Base-by-base conservation (phyloP, 495 filamentous ascomycete genomes). In the Lasiosphaeria miniovina region DNA sequence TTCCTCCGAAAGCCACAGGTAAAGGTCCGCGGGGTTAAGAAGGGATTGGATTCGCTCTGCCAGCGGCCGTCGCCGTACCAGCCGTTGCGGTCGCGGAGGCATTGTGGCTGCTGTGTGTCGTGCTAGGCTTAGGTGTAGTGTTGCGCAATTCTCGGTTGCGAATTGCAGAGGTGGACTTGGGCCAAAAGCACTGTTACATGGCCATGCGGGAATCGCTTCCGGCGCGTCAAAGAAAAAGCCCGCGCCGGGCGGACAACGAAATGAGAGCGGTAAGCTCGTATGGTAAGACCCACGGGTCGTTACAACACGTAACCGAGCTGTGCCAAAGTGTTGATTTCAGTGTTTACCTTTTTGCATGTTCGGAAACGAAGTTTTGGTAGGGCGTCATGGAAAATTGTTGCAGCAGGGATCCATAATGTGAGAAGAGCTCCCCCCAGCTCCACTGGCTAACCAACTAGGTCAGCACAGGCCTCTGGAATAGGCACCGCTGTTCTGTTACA, bases 1-100 rank as follows among this genome's bases (percentile, higher is more conserved):
- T 73, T 93, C 88, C 66, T 96, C 93, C 1, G 90, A 95, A 3
- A 96, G 72, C 86, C 89, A 93, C 24, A 98, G 82, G 40, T 94
- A 77, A 70, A 91, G 88, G 74, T 98, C 94, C 71, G 88, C 81
- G 31, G 91, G 93, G 66, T 98, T 91, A 36, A 98, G 77, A 70
- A 86, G 86, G 50, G 86, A 78, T 66, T 84, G 82, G 64, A 98
- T 80, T 61, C 92, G 88, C 77, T 96, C 86, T 3, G 71, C 59
- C 65, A 96, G 78, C 65, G 93, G 85, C 58, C 83, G 83, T 43
- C 85, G 85, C 66, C 94, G 91, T 60, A 98, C 84, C 43, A 96
- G 84, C 67, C 91, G 75, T 55, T 61, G 61, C n/a, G 65, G 52
- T 60, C 60, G 52, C 36, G 72, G 61, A 55, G 74, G 71, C 75